Conservation (phyloP, 148 eudicot genomes). For the Nyssa sinensis region DNA sequence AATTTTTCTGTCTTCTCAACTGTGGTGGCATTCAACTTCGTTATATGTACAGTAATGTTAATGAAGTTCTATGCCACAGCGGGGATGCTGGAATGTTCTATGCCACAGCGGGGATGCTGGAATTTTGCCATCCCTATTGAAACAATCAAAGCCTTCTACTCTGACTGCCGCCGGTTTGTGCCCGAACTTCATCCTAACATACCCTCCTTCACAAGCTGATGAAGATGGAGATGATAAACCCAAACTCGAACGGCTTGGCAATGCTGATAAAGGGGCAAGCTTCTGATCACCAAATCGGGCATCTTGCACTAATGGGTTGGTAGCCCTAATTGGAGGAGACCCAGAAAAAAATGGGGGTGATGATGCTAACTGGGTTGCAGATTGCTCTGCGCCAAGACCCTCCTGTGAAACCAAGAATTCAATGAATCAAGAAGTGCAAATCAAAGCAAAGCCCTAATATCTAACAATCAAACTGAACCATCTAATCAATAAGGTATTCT, state of each 20-base stretch:
- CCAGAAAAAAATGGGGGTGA: slow-evolving; percentile 58
- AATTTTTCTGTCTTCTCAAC: neutral
- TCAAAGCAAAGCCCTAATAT: neutral
- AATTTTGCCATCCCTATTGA: slow-evolving; percentile 51
- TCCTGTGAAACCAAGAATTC: slow-evolving; percentile 27
- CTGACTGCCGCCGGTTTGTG: slow-evolving; percentile 54
- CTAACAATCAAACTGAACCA: neutral
- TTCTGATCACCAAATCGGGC: slow-evolving; percentile 40
- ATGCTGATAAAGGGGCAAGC: slow-evolving; percentile 34
- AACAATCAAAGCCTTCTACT: slow-evolving; percentile 69
- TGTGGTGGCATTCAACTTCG: neutral
- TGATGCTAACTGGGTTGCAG: slow-evolving; percentile 30
- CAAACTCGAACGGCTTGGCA: slow-evolving; percentile 32
- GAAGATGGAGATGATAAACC: slow-evolving; percentile 38
- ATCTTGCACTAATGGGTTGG: slow-evolving; percentile 58
- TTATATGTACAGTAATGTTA: slow-evolving; percentile 39
- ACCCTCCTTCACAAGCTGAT: slow-evolving; percentile 42
- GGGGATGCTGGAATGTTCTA: no score
- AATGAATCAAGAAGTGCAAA: neutral
- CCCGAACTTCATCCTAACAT: slow-evolving; percentile 49
- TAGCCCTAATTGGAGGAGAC: slow-evolving; percentile 53
- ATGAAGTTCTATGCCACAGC: slow-evolving; percentile 45
- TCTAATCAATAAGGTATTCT: neutral
- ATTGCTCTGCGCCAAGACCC: slow-evolving; percentile 33
- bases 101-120: slow-evolving; percentile 48